These are phyloP conservation scores for Chalaropsis thielavioides DNA, from an alignment of 2,329 filamentous ascomycete species.

Conservation along the genomic window DNA sequence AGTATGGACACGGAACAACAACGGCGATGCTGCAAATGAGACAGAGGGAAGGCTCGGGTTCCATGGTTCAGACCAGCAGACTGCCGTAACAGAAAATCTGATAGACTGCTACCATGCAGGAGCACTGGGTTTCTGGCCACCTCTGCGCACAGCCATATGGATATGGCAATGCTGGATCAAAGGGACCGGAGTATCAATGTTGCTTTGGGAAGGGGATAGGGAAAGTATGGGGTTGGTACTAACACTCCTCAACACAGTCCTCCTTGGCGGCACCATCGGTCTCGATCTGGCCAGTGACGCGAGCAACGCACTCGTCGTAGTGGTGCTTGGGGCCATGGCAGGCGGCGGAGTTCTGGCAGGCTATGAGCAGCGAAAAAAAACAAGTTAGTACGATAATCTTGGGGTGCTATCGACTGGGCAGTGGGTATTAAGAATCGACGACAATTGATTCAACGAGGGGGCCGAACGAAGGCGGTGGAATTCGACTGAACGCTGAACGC, in stretches of 20 bases:
- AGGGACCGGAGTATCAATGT: background rate
- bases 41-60: background rate
- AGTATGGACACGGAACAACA: constrained; percentile 15
- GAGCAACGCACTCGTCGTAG: constrained; percentile 95
- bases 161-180: background rate
- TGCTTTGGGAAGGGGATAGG: background rate
- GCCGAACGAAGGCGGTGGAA: background rate
- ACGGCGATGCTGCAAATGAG: background rate
- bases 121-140: background rate
- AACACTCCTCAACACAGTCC: constrained; percentile 99
- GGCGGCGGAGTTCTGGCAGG: constrained; percentile 74
- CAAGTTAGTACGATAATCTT: constrained; percentile 6
- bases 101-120: background rate
- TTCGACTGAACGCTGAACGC: background rate
- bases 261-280: constrained; percentile 62
- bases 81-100: background rate
- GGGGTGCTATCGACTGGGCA: no score
- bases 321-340: constrained; percentile 90
- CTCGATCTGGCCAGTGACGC: constrained; percentile 55
- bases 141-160: background rate
- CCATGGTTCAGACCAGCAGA: background rate
- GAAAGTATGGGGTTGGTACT: constrained; percentile 28
- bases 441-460: background rate
- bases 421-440: background rate
- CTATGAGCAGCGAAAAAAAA: constrained; percentile 50